A percentile compares a stretch with the other conserved stretches of the same genome.
Conservation (phyloP, 164 flowering plant species). For the Umbilicus rupestris region DNA sequence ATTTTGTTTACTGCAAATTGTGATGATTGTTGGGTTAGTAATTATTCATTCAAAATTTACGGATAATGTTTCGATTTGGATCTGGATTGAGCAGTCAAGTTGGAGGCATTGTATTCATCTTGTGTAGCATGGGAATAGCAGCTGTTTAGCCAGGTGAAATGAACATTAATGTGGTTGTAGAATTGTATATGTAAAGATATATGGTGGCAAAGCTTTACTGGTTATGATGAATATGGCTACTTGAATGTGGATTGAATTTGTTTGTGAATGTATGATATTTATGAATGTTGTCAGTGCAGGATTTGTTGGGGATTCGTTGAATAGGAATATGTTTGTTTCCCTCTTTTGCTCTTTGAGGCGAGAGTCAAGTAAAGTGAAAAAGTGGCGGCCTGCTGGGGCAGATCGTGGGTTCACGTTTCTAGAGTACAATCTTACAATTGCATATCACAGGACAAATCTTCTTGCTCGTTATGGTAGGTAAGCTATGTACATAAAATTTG, state of each 20-base stretch:
- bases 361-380: slow-evolving; percentile 59
- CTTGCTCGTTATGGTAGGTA: slow-evolving; percentile 97
- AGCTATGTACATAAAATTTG: slow-evolving; percentile 23
- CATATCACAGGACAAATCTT: slow-evolving; percentile 92
- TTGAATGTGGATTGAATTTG: neutral
- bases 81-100: no score
- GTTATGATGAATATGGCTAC: no score
- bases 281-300: slow-evolving; percentile 64
- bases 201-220: no score
- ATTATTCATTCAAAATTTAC: neutral
- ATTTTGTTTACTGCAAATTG: no score
- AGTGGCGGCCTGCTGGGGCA: slow-evolving; percentile 94
- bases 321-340: slow-evolving; percentile 95
- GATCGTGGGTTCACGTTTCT: slow-evolving; percentile 93
- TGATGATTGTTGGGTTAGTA: neutral
- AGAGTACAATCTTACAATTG: slow-evolving; percentile 71
- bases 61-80: no score
- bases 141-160: no score
- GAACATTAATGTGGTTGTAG: neutral
- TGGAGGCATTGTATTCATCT: no score
- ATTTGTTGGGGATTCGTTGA: slow-evolving; percentile 92
- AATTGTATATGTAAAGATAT: no score
- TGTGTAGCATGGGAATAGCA: no score
- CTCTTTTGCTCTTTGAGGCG: slow-evolving; percentile 66
- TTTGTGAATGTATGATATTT: slow-evolving; percentile 22